Conservation (phyloP, 352 stramenopile species). For the Globisporangium barbulae region DNA sequence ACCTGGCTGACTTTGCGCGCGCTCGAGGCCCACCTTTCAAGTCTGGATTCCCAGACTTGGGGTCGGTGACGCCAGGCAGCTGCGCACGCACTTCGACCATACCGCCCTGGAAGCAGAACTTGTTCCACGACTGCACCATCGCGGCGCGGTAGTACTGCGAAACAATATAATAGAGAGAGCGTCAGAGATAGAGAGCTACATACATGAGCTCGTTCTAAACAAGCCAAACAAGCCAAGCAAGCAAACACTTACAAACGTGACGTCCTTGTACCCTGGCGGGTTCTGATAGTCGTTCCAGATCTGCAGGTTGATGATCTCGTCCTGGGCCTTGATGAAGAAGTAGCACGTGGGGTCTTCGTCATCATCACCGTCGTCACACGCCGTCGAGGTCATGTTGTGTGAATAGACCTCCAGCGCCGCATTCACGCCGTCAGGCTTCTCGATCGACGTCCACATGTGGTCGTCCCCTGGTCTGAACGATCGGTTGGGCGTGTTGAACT, state of each 20-base stretch:
- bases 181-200: slow-evolving; percentile 20
- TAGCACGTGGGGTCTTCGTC: slow-evolving; percentile 32
- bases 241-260: slow-evolving; percentile 26
- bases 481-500: slow-evolving; percentile 34
- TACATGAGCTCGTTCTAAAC: not conserved
- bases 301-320: slow-evolving; percentile 35
- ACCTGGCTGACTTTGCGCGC: slow-evolving; percentile 49
- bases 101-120: slow-evolving; percentile 94
- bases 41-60: slow-evolving; percentile 45
- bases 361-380: slow-evolving; percentile 34
- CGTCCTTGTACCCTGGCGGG: slow-evolving; percentile 44
- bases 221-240: not conserved
- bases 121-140: slow-evolving; percentile 94
- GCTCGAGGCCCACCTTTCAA: slow-evolving; percentile 41
- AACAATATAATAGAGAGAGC: slow-evolving; percentile 21
- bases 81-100: slow-evolving; percentile 90
- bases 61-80: slow-evolving; percentile 68
- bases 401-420: slow-evolving; percentile 64
- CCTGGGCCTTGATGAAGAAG: slow-evolving; percentile 53
- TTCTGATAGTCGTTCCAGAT: slow-evolving; percentile 66
- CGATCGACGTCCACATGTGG: not conserved
- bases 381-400: slow-evolving; percentile 67
- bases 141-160: slow-evolving; percentile 41
- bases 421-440: slow-evolving; percentile 48
- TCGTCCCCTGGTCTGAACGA: slow-evolving; percentile 5